Percentiles rank a stretch among this genome's conserved stretches.
Conservation (phyloP, 345 rosid genomes). For the Citrus cavaleriei region DNA sequence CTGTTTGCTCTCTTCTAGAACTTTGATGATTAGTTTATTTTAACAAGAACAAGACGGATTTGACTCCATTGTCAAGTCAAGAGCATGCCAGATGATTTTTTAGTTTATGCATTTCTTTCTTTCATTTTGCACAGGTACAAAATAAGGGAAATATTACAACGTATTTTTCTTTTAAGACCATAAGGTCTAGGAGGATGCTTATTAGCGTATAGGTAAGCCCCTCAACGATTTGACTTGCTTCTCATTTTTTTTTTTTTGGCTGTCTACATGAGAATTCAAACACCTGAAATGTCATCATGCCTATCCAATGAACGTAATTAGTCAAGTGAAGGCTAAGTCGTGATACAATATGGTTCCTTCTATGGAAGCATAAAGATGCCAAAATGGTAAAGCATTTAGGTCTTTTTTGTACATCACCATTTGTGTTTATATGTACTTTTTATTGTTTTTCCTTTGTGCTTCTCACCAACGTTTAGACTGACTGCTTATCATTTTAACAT, state of each 20-base stretch:
- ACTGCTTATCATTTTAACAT: not conserved
- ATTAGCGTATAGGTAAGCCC: not conserved
- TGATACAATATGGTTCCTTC: not conserved
- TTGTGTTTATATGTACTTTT: not conserved
- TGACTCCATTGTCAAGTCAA: not conserved
- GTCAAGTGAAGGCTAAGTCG: not conserved
- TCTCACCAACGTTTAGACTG: not conserved
- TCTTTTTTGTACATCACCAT: not conserved
- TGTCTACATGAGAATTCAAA: not conserved
- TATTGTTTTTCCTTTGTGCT: not conserved
- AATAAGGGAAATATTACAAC: not conserved
- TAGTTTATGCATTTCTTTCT: not conserved
- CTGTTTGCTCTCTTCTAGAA: not conserved
- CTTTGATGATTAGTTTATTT: too few relatives aligned
- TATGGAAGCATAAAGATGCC: not conserved
- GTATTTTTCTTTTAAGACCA: not conserved
- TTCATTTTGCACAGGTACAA: not conserved
- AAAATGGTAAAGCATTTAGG: not conserved
- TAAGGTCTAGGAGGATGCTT: not conserved
- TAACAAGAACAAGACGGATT: not conserved
- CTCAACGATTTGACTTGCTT: not conserved
- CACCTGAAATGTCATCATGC: not conserved
- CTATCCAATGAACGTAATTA: not conserved
- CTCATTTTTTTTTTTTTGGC: too few relatives aligned
- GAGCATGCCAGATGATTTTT: not conserved